A percentile compares a stretch with the other conserved stretches of the same genome.
These are phyloP conservation scores for Rhizopogon salebrosus DNA, from an alignment of 768 basidiomycete genomes.

Conservation along the genomic window DNA sequence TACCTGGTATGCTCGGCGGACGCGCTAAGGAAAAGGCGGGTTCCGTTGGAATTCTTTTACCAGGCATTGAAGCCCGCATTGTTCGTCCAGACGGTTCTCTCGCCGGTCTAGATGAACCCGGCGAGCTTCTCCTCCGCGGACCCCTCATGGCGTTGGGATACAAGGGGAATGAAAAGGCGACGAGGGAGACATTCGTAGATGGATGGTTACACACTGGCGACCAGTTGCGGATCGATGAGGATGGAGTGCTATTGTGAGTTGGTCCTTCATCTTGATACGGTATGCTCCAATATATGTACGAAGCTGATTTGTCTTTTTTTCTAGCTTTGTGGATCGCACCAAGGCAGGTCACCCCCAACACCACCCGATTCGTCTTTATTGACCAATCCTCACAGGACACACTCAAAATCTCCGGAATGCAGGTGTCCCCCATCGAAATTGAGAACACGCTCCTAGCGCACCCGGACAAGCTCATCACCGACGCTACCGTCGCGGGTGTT, in stretches of 20 bases:
- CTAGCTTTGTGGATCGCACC: constrained; percentile 65
- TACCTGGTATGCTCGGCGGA: constrained; percentile 36
- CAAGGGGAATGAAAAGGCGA: constrained; percentile 60
- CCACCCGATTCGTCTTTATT: constrained; percentile 13
- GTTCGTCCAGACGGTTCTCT: constrained; percentile 48
- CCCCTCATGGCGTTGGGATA: constrained; percentile 54
- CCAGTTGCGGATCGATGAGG: constrained; percentile 51
- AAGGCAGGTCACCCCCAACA: constrained; percentile 41
- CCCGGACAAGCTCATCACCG: constrained; percentile 54
- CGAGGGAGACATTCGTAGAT: constrained; percentile 49
- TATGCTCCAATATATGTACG: not conserved
- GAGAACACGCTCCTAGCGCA: constrained; percentile 61
- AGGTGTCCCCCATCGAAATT: constrained; percentile 79
- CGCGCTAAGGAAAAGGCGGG: constrained; percentile 30
- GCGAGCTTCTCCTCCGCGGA: constrained; percentile 54
- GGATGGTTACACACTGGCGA: constrained; percentile 80
- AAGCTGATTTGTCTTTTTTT: not conserved
- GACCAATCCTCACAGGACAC: constrained; percentile 46
- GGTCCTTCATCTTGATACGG: not conserved
- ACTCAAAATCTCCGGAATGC: constrained; percentile 72
- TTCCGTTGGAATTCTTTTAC: constrained; percentile 47
- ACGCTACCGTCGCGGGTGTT: constrained; percentile 71
- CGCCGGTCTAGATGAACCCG: constrained; percentile 46
- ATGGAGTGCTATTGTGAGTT: constrained; percentile 65
- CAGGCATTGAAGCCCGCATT: constrained; percentile 54